Percentiles rank a stretch among this genome's conserved stretches.
These are phyloP conservation scores for Phytophthora rubi DNA, from an alignment of 352 stramenopile species.

Conservation along the genomic window DNA sequence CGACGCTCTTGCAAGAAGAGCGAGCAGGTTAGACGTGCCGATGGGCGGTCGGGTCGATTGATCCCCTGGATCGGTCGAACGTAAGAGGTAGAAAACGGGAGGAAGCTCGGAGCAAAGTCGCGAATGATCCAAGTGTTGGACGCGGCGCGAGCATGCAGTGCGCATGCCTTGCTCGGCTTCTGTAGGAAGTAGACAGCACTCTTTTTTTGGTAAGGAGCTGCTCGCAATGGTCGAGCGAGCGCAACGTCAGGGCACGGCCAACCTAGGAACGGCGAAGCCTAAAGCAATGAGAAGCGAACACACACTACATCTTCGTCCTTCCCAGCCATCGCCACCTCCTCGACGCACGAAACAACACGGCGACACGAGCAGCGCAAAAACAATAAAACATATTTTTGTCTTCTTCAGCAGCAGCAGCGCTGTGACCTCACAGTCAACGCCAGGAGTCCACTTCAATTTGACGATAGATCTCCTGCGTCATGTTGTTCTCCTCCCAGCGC, in stretches of 20 bases:
- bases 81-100: slow-evolving; percentile 36
- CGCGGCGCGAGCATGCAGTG: slow-evolving; percentile 39
- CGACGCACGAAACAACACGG: slow-evolving; percentile 27
- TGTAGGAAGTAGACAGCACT: slow-evolving; percentile 42
- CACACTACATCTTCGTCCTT: slow-evolving; percentile 29
- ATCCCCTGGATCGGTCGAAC: not conserved
- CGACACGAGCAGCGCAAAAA: slow-evolving; percentile 34
- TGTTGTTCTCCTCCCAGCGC: not conserved
- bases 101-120: slow-evolving; percentile 34
- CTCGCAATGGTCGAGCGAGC: slow-evolving; percentile 22
- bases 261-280: slow-evolving; percentile 44
- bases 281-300: slow-evolving; percentile 43
- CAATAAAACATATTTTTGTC: slow-evolving; percentile 43
- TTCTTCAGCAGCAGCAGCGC: slow-evolving; percentile 16
- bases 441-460: slow-evolving; percentile 12
- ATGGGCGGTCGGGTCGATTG: slow-evolving; percentile 9
- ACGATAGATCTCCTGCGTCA: not conserved
- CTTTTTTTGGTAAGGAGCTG: slow-evolving; percentile 35
- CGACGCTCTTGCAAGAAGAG: slow-evolving; percentile 5
- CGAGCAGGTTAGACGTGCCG: slow-evolving; percentile 13
- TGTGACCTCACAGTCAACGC: not conserved
- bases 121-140: slow-evolving; percentile 54
- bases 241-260: slow-evolving; percentile 31
- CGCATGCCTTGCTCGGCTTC: slow-evolving; percentile 35
- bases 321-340: slow-evolving; percentile 17